Evolutionary conservation across 2,329 filamentous ascomycete species (phyloP).

Genomic region (Trichoderma polysporum): DNA sequence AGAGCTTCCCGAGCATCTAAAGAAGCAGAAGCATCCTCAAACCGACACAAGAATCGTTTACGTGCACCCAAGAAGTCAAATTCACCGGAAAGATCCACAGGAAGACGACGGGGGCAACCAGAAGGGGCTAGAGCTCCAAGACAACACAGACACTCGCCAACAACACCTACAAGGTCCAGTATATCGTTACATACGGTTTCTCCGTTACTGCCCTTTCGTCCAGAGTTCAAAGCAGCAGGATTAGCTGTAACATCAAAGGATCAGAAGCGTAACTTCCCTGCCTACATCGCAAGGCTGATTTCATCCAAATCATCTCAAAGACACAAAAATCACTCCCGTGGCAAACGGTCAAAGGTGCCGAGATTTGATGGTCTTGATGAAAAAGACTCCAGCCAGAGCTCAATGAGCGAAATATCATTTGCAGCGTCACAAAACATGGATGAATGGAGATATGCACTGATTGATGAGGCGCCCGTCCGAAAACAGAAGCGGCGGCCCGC

Average conservation of each 20-base stretch:
- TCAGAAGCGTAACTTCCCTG: constrained; percentile 39
- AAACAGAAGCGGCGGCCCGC: constrained; percentile 24
- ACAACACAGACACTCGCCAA: constrained; percentile 40
- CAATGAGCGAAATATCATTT: constrained; percentile 36
- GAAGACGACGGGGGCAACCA: constrained; percentile 33
- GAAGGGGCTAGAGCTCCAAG: constrained; percentile 39
- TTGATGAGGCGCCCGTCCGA: constrained; percentile 32
- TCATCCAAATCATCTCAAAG: constrained; percentile 18
- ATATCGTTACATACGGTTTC: constrained; percentile 51
- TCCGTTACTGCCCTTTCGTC: constrained; percentile 53
- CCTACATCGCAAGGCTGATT: constrained; percentile 24
- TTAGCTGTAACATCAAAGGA: constrained; percentile 55
- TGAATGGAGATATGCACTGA: constrained; percentile 37
- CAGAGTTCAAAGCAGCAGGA: constrained; percentile 54
- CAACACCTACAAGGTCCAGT: constrained; percentile 42
- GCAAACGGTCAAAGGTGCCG: constrained; percentile 19
- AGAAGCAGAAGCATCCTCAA: constrained; percentile 1
- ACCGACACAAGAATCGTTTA: not conserved
- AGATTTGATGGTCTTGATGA: constrained; percentile 35
- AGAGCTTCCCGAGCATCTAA: not conserved
- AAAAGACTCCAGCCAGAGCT: constrained; percentile 26
- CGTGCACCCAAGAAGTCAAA: constrained; percentile 44
- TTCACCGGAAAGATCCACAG: constrained; percentile 40
- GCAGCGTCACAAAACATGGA: constrained; percentile 31
- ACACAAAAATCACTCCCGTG: not conserved